Conservation (phyloP, 805 yeast species). For the Scheffersomyces stipitis region DNA sequence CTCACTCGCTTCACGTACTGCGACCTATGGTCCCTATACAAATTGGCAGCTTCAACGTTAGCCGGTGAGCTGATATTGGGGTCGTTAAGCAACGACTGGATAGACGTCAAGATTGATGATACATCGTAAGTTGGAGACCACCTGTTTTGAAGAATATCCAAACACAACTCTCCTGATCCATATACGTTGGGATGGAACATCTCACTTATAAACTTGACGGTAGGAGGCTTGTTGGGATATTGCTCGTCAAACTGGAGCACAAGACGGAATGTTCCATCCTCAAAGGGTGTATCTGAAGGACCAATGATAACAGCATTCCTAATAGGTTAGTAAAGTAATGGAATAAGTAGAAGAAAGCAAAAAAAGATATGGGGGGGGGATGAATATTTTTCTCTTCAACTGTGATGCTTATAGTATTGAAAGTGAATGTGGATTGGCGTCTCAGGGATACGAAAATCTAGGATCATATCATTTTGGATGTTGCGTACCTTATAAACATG, state of each 20-base stretch:
- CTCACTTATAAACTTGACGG: slow-evolving; percentile 83
- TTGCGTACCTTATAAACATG: no score
- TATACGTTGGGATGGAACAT: slow-evolving; percentile 99
- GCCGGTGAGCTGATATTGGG: slow-evolving; percentile 98
- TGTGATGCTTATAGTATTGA: not conserved
- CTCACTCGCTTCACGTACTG: slow-evolving; percentile 90
- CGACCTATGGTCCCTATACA: slow-evolving; percentile 91
- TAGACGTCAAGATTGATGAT: slow-evolving; percentile 88
- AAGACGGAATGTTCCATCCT: slow-evolving; percentile 93
- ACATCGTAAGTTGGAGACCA: slow-evolving; percentile 99
- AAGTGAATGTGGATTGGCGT: not conserved
- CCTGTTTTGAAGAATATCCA: slow-evolving; percentile 92
- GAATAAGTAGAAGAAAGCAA: not conserved
- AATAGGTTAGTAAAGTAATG: not conserved
- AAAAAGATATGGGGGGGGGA: slow-evolving; percentile 6
- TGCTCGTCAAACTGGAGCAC: slow-evolving; percentile 91
- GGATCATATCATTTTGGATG: no score
- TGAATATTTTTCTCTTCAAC: not conserved
- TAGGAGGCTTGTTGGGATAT: slow-evolving; percentile 96
- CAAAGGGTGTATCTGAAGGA: slow-evolving; percentile 96
- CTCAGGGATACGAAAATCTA: not conserved
- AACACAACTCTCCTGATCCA: slow-evolving; percentile 91
- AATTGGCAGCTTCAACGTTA: slow-evolving; percentile 94
- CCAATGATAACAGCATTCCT: slow-evolving; percentile 95
- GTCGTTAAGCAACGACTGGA: slow-evolving; percentile 89